These are phyloP conservation scores for Herpetomonas muscarum DNA, from an alignment of 208 protist genomes.

Conservation along the genomic window DNA sequence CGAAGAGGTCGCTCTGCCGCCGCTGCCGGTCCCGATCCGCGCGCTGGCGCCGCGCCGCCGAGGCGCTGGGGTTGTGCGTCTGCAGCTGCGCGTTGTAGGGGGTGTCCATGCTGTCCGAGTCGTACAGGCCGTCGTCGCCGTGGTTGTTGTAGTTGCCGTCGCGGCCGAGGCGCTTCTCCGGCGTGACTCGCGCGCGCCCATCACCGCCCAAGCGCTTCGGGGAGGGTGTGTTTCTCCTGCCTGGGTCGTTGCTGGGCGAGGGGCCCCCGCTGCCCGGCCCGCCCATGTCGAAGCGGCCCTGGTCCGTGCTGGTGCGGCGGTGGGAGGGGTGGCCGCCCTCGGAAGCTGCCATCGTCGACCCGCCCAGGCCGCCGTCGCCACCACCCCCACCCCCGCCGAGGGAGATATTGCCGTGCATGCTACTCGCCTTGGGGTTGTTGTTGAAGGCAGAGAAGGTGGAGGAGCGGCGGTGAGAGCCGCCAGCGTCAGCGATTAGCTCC, in stretches of 20 bases:
- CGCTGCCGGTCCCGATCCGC: not conserved
- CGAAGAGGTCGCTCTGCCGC: not conserved
- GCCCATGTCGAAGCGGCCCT: too few relatives aligned
- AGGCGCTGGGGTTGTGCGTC: constrained; percentile 33
- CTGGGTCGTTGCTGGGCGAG: not conserved
- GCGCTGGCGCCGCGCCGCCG: constrained; percentile 1
- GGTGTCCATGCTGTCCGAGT: constrained; percentile 12
- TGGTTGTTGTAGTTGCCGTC: not conserved
- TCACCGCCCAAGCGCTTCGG: not conserved
- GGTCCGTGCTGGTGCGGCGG: too few relatives aligned
- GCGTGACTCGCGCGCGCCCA: constrained; percentile 4
- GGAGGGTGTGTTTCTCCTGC: not conserved
- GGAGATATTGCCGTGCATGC: not conserved
- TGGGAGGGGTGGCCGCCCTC: too few relatives aligned
- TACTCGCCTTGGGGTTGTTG: not conserved
- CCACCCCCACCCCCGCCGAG: not conserved
- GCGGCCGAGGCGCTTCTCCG: constrained; percentile 10
- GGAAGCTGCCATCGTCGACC: not conserved
- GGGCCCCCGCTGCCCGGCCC: too few relatives aligned
- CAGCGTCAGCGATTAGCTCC: constrained; percentile 24
- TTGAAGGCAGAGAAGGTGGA: not conserved
- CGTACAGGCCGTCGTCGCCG: constrained; percentile 6
- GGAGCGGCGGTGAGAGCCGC: not conserved
- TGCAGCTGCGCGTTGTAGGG: constrained; percentile 49
- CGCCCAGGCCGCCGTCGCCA: constrained; percentile 1